phyloP scores from a whole-genome alignment of 305 asterid species.

The Striga hermonthica region DNA sequence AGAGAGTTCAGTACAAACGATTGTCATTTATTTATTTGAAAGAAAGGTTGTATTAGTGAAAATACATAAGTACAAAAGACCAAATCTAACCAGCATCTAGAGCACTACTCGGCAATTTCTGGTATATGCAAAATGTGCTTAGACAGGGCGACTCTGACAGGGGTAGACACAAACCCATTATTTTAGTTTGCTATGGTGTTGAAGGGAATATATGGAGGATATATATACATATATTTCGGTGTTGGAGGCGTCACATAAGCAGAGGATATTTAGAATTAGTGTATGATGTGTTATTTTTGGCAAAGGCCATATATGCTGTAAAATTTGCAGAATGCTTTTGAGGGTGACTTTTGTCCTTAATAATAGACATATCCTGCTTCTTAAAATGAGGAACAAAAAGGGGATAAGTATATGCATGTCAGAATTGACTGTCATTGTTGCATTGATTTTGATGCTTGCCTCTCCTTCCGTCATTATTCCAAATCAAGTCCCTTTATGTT shows the following conservation, averaged over 20 bases:
- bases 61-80: background rate
- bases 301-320: background rate
- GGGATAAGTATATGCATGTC: too few species aligned
- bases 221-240: background rate
- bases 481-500: conserved; percentile 9
- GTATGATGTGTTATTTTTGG: background rate
- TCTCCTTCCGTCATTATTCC: background rate
- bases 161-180: conserved; percentile 1
- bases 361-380: background rate
- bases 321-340: conserved; percentile 1
- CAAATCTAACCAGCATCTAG: background rate
- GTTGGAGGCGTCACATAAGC: background rate
- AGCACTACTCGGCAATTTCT: background rate
- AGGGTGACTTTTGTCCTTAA: background rate
- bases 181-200: background rate
- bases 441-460: too few species aligned
- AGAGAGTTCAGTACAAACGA: background rate
- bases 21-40: background rate
- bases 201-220: conserved; percentile 3
- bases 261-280: conserved; percentile 2
- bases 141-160: background rate
- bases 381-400: background rate
- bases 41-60: background rate
- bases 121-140: background rate
- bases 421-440: too few species aligned